Evolutionary conservation across 2,329 filamentous ascomycete species (phyloP), one percentile per base, ranked within the genome.

Genomic region (Colletotrichum tamarilloi): DNA sequence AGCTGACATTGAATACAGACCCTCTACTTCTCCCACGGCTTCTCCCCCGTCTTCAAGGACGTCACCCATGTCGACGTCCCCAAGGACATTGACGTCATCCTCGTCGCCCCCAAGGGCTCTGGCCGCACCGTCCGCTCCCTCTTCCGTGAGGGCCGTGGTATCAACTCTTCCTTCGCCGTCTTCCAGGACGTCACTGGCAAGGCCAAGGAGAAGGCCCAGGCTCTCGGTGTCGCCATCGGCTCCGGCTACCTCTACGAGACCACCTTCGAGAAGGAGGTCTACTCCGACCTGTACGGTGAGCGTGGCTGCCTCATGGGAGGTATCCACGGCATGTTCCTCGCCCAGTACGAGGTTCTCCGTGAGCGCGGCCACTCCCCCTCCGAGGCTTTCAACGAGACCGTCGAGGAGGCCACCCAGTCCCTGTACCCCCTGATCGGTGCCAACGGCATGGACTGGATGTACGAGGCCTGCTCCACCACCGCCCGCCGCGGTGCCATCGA

Each of bases 361-460:
- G 97, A 99, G 92, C 93, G 94, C 80, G 97, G 97, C 87, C 97
- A 99, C 93, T 94, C 91, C 87, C 97, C 97, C 84, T 96, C 93
- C 80, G 97, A 99, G 89, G 97, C 97, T 78, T 99, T 99, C 93
- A 99, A 99, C 92, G 97, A 99, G 95, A 99, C 97, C 78, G 97
- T 99, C 79, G 97, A 99, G 91, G 97, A 99, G 91, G 97, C 97
- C 77, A 99, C 97, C 66, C 97, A 99, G 91, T 95, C 92, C 78
- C 90, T 99, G 82, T 99, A 99, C 91, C 97, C 97, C 77, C 91
- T 99, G 83, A 99, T 99, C 82, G 97, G 96, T 83, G 92, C 91
- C 87, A 94, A 98, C 88, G 97, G 97, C 83, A 98, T 99, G 97
- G 97, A 99, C 90, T 99, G 97, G 95, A 99, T 99, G 97, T 99